Evolutionary conservation across 257 asterid genomes (phyloP).

Genomic region (Gardenia jasminoides): DNA sequence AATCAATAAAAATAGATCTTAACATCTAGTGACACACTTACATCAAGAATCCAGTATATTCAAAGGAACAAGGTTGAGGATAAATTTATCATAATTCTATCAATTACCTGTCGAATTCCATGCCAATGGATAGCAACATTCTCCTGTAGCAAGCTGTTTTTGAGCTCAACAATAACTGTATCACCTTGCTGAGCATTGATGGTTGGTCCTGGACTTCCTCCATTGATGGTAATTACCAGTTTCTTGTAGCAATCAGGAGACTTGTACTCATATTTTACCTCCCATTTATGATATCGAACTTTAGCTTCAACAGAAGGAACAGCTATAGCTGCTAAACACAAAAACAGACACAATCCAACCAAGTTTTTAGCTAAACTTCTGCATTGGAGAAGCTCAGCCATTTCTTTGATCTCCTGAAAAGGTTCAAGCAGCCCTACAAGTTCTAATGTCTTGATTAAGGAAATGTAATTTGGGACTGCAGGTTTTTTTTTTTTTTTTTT

Average conservation of each 20-base stretch:
- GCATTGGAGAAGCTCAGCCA: conserved; percentile 13
- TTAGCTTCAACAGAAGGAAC: conserved; percentile 40
- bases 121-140: conserved; percentile 94
- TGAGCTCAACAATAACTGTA: conserved; percentile 73
- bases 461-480: neutral
- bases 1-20: neutral
- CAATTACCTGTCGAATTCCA: conserved; percentile 82
- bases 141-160: conserved; percentile 65
- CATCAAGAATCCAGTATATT: too few species aligned
- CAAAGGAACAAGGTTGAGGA: neutral
- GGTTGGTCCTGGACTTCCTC: conserved; percentile 80
- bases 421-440: neutral
- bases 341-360: neutral
- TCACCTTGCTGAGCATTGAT: conserved; percentile 77
- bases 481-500: neutral
- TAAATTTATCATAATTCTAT: too few species aligned
- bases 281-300: conserved; percentile 69
- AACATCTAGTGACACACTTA: neutral
- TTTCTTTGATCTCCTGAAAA: neutral
- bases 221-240: conserved; percentile 69
- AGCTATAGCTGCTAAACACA: conserved; percentile 1
- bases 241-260: conserved; percentile 88
- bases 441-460: neutral
- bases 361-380: conserved; percentile 6
- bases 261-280: conserved; percentile 66